Percentiles rank a stretch among this genome's conserved stretches.
phyloP scores from a whole-genome alignment of 2,329 filamentous ascomycete genomes.

The Dendrostoma leiphaemia region DNA sequence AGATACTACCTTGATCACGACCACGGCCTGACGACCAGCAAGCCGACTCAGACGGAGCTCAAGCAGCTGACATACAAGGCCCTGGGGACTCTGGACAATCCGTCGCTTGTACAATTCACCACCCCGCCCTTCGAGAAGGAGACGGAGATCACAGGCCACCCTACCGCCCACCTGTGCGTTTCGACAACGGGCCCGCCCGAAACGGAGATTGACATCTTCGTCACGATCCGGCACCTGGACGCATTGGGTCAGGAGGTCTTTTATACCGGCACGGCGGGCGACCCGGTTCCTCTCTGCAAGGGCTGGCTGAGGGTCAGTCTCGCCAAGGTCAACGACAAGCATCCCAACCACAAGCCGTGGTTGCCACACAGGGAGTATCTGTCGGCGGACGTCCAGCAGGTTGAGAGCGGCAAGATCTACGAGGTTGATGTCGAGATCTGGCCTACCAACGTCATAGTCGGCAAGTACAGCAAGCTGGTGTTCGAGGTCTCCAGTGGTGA shows the following conservation, averaged over 20 bases:
- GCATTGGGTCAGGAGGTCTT: constrained; percentile 54
- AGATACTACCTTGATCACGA: constrained; percentile 57
- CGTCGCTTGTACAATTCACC: constrained; percentile 55
- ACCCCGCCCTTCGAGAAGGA: constrained; percentile 58
- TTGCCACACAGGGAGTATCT: constrained; percentile 59
- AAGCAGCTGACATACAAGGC: constrained; percentile 56
- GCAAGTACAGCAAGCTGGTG: constrained; percentile 47
- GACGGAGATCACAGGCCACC: constrained; percentile 68
- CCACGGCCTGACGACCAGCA: constrained; percentile 34
- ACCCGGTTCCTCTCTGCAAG: constrained; percentile 61
- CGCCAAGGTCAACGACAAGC: constrained; percentile 49
- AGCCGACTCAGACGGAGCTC: constrained; percentile 23
- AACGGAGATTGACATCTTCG: constrained; percentile 61
- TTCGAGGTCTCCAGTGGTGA: constrained; percentile 56
- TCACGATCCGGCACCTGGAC: constrained; percentile 59
- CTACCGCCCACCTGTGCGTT: constrained; percentile 62
- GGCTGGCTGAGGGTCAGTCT: constrained; percentile 61
- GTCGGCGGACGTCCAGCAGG: constrained; percentile 52
- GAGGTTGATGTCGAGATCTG: constrained; percentile 61
- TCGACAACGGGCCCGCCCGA: constrained; percentile 56
- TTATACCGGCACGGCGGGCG: constrained; percentile 65
- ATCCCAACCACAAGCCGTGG: constrained; percentile 51
- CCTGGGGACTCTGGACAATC: constrained; percentile 54
- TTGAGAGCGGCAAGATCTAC: constrained; percentile 55
- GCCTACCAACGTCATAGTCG: constrained; percentile 60